A percentile compares a stretch with the other conserved stretches of the same genome.
These are phyloP conservation scores for Oryza punctata DNA, from an alignment of 176 grass and related monocot species.

Conservation along the genomic window DNA sequence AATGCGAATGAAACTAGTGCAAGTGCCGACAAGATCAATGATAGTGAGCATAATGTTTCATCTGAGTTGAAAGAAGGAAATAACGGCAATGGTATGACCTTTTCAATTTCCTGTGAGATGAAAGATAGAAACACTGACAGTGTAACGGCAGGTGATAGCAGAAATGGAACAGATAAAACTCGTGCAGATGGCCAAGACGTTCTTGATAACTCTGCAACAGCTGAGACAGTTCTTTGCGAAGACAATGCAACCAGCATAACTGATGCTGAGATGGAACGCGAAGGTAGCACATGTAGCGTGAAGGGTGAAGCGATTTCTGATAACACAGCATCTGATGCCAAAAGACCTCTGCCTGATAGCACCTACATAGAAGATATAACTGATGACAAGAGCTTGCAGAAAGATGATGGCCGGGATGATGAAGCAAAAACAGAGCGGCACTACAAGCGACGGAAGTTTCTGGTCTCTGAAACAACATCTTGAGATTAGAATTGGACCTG, in stretches of 20 bases:
- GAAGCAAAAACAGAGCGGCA: slow-evolving; percentile 41
- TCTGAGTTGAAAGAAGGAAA: slow-evolving; percentile 9
- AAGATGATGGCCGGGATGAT: slow-evolving; percentile 20
- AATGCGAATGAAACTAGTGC: neutral
- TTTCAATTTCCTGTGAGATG: neutral
- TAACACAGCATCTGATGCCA: slow-evolving; percentile 13
- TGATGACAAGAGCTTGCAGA: slow-evolving; percentile 36
- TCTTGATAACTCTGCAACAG: neutral
- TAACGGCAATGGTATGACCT: neutral
- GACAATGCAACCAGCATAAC: neutral
- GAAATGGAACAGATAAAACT: neutral
- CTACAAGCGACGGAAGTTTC: slow-evolving; percentile 72
- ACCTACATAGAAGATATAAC: neutral
- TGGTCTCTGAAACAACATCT: slow-evolving; percentile 2
- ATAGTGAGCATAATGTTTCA: slow-evolving; percentile 10
- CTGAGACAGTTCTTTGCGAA: slow-evolving; percentile 24
- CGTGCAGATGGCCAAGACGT: slow-evolving; percentile 14
- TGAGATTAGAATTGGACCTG: slow-evolving; percentile 21
- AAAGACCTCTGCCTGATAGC: slow-evolving; percentile 22
- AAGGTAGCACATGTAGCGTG: slow-evolving; percentile 5
- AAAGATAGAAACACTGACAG: slow-evolving; percentile 1
- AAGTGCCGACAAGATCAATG: slow-evolving; percentile 1
- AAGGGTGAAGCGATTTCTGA: neutral
- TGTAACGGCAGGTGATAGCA: neutral
- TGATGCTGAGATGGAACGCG: slow-evolving; percentile 16